Evolutionary conservation across 2,329 filamentous ascomycete species (phyloP), one percentile per base, ranked within the genome.

Genomic region (Aspergillus novofumigatus): DNA sequence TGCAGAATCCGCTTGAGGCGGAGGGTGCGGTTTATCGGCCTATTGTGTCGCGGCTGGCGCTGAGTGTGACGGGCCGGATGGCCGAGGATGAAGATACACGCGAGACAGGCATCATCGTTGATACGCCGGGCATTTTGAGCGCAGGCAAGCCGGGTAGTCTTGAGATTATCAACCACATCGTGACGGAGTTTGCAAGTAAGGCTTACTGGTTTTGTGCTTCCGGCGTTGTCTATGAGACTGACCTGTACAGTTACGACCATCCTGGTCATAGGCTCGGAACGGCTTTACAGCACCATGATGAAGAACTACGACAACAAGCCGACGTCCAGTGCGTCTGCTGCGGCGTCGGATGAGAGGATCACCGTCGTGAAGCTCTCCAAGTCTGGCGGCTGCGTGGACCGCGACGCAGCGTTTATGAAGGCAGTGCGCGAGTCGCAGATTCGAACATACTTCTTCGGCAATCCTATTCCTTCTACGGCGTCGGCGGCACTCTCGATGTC

Each of bases 371-470:
- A 87, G 56, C 80, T 99, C 11, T 86, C 92, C 60, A 92, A 91
- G 70, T 95, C 92, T 0, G 90, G 91, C 38, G 94, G 94, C 25
- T 92, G 90, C 41, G 90, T 90, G 1, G 85, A 90, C 67, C 83
- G 91, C 50, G 88, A 92, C 61, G 84, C 87, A 41, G 71, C 77
- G 0, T 95, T 91, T 72, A 85, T 92, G 80, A 89, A 90, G 66
- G 81, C 86, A 17, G 77, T 85, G 4, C 84, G 89, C 48, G 90
- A 95, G 67, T 84, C 88, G 0, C 84, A 89, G 52, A 92, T 97
- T 53, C 88, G 89, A 63, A 88, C 92, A 65, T 99, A 99, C 75
- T 99, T 99, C 78, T 99, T 97, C 70, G 94, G 94, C 9, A 88
- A 90, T 61, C 65, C 73, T 0, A 72, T 74, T 9, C 70, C 76